Conservation (phyloP, 495 filamentous ascomycete genomes). For the Penicillium psychrofluorescens region DNA sequence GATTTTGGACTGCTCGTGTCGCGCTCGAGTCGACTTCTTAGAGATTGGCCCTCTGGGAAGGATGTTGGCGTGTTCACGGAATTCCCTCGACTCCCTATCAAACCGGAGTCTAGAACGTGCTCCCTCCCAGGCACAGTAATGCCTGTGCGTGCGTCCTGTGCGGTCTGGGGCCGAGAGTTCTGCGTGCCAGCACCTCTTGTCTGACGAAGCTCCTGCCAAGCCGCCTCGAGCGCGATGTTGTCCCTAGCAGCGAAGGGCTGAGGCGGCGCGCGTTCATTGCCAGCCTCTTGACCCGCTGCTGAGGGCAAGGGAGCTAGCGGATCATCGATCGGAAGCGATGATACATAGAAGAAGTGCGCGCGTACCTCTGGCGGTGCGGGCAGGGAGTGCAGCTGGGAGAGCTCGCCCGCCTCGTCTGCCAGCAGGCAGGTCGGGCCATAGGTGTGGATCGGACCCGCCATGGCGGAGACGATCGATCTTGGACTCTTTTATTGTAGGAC, state of each 20-base stretch:
- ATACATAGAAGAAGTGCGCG: conserved; percentile 77
- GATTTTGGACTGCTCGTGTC: background rate
- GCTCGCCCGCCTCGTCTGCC: conserved; percentile 28
- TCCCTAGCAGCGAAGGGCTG: conserved; percentile 74
- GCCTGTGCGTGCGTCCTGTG: conserved; percentile 22
- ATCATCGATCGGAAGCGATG: conserved; percentile 72
- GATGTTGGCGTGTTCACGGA: too few relatives aligned
- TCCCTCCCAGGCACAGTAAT: conserved; percentile 36
- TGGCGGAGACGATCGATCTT: conserved; percentile 11
- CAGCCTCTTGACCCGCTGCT: conserved; percentile 39
- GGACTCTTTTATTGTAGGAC: background rate
- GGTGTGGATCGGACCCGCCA: conserved; percentile 46
- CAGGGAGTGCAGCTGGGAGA: conserved; percentile 23
- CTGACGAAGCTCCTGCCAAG: conserved; percentile 54
- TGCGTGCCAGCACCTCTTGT: conserved; percentile 19
- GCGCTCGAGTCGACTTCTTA: conserved; percentile 1
- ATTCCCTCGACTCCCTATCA: conserved; percentile 1
- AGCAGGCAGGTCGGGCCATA: conserved; percentile 48
- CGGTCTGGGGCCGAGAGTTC: conserved; percentile 24
- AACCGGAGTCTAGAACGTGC: conserved; percentile 6
- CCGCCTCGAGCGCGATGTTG: conserved; percentile 63
- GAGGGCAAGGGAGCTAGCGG: conserved; percentile 63
- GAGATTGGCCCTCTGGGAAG: background rate
- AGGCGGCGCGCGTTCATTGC: conserved; percentile 47
- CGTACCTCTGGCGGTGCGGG: conserved; percentile 40